Base-by-base conservation (phyloP, 2,329 filamentous ascomycete species). In the Alternaria triticina region DNA sequence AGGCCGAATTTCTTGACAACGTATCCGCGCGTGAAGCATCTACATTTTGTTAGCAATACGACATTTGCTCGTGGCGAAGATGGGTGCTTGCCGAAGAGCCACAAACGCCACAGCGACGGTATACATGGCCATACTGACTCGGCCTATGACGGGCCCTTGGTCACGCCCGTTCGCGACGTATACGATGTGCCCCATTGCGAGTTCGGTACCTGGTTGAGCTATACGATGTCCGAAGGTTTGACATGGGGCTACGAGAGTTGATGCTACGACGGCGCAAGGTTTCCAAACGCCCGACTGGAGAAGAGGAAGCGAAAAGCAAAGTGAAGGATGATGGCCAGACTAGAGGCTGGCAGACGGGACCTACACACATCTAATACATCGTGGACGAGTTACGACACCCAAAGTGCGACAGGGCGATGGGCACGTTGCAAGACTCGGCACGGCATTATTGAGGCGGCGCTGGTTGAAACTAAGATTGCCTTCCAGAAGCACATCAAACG, bases 1-100 rank as follows among this genome's bases (percentile, higher is more conserved):
- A 72, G 46, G 15, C 73, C 73, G 28, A 71, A 74, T 30, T 67
- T 74, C 40, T 68, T 70, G 3, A 75, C 71, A 9, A 77, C 67
- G 22, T 59, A 72, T 13, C 64, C 69, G 28, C 73, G 69, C 10
- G 73, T 73, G 45, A 71, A 65, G 43, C 73, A 74, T 15, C 74
- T 75, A 44, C 9, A 0, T 25, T 23, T 4, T 3, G 25, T 68
- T 43, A 70, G 57, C 51, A 61, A 30, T 23, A 11, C 13, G n/a
- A 20, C 27, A 27, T 59, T 30, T 36, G 44, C 13, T 30, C 8
- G 17, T 7, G 6, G 40, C 11, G 7, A 45, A 7, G 25, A 11
- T 6, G 11, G 22, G 3, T 22, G 22, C 17, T 27, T 56, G 72
- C 73, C 72, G 71, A 46, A 74, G 64, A 23, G 65, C 60, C 3